These are phyloP conservation scores for Chaetomiaceae sp. DNA, from an alignment of 2,329 filamentous ascomycete genomes.

Conservation along the genomic window DNA sequence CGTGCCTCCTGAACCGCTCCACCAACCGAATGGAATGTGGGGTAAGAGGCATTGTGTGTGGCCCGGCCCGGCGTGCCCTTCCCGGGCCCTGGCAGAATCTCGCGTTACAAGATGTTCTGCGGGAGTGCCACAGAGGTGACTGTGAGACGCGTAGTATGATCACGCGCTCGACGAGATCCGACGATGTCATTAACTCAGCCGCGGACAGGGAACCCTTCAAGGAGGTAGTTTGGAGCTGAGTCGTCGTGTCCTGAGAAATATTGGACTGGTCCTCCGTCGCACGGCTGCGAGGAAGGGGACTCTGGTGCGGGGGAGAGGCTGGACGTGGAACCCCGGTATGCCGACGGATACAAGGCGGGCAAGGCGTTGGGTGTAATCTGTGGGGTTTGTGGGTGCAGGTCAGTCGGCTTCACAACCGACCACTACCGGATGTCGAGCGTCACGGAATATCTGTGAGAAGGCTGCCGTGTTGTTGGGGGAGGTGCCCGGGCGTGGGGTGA, in stretches of 20 bases:
- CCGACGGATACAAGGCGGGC: constrained; percentile 1
- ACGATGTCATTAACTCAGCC: background rate
- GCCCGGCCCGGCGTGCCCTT: constrained; percentile 19
- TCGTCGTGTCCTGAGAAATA: background rate
- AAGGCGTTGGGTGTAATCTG: constrained; percentile 11
- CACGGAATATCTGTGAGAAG: constrained; percentile 1
- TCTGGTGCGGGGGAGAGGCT: constrained; percentile 5
- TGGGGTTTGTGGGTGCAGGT: constrained; percentile 15
- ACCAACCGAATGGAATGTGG: background rate
- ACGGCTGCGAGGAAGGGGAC: constrained; percentile 19
- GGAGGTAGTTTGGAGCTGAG: background rate
- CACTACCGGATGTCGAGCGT: constrained; percentile 3
- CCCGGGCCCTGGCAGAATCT: constrained; percentile 24
- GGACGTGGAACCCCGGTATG: constrained; percentile 15
- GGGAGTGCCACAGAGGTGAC: constrained; percentile 6
- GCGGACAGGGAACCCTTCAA: background rate
- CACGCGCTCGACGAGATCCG: constrained; percentile 21
- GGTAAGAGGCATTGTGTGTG: too few relatives aligned
- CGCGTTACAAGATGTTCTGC: constrained; percentile 7
- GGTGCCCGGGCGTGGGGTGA: too few relatives aligned
- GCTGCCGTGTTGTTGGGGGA: too few relatives aligned
- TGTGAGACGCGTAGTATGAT: constrained; percentile 16
- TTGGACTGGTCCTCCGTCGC: constrained; percentile 21
- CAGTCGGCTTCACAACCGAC: constrained; percentile 3
- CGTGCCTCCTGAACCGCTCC: constrained; percentile 12